These are phyloP conservation scores for Yamadazyma philogaea DNA, from an alignment of 805 yeast species.

Conservation along the genomic window DNA sequence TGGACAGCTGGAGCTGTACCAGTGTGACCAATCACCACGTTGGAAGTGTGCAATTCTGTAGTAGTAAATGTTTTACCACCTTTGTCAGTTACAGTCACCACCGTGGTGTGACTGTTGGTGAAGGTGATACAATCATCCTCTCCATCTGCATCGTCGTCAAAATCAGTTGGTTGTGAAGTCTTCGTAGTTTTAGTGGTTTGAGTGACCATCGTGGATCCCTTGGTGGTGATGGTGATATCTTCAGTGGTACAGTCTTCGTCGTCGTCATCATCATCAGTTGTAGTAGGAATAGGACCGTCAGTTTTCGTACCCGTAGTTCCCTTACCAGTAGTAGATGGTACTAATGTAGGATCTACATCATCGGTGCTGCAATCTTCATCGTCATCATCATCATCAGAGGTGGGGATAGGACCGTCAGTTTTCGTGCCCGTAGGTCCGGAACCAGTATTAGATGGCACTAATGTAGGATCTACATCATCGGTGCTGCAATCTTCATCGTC, in stretches of 20 bases:
- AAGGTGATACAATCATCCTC: slow-evolving; percentile 13
- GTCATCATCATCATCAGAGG: slow-evolving; percentile 14
- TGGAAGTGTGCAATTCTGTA: slow-evolving; percentile 7
- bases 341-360: background rate
- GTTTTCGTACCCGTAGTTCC: background rate
- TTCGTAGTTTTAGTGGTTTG: slow-evolving; percentile 8
- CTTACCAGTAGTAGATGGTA: background rate
- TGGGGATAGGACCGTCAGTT: background rate
- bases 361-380: slow-evolving; percentile 14
- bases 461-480: background rate
- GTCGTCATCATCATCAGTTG: slow-evolving; percentile 12
- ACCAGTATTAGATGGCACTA: background rate
- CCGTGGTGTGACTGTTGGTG: slow-evolving; percentile 11
- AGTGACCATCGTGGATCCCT: slow-evolving; percentile 4
- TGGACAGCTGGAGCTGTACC: slow-evolving; percentile 7
- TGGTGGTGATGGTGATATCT: slow-evolving; percentile 3
- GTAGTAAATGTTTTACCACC: slow-evolving; percentile 15
- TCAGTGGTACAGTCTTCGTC: slow-evolving; percentile 12
- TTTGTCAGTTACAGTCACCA: slow-evolving; percentile 6
- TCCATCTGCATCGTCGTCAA: slow-evolving; percentile 15
- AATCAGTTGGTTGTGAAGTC: slow-evolving; percentile 9
- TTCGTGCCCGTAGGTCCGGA: background rate
- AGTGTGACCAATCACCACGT: slow-evolving; percentile 7
- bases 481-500: slow-evolving; percentile 16
- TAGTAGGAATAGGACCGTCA: slow-evolving; percentile 4